These are phyloP conservation scores for Tubosaeta brunneosetosa DNA, from an alignment of 768 basidiomycete genomes.

Conservation along the genomic window DNA sequence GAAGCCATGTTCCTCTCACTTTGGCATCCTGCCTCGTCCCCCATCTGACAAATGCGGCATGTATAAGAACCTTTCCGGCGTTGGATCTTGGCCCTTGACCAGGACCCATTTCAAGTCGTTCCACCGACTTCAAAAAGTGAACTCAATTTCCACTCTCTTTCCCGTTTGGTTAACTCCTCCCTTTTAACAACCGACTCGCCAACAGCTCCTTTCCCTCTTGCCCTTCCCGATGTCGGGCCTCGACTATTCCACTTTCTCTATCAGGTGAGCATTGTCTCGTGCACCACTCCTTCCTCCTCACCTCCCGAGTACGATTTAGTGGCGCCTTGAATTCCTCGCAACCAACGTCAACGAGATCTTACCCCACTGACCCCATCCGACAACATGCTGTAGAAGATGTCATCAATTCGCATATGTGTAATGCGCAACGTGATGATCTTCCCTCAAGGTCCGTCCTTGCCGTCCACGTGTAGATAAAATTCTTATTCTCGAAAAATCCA, in stretches of 20 bases:
- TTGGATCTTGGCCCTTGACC: constrained; percentile 23
- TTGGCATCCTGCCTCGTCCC: constrained; percentile 18
- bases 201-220: neutral
- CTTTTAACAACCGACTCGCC: constrained; percentile 7
- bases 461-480: constrained; percentile 20
- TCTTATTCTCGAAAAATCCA: constrained; percentile 13
- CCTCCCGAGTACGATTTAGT: constrained; percentile 7
- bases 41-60: constrained; percentile 20
- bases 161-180: constrained; percentile 4
- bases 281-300: neutral
- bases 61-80: constrained; percentile 26
- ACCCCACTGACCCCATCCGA: constrained; percentile 25
- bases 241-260: constrained; percentile 27
- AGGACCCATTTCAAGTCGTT: constrained; percentile 21
- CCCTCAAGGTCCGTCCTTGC: constrained; percentile 30
- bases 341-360: constrained; percentile 19
- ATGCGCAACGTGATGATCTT: constrained; percentile 31
- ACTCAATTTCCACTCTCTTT: constrained; percentile 15
- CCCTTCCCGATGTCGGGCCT: constrained; percentile 18
- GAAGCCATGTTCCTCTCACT: constrained; percentile 24
- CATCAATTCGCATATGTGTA: constrained; percentile 25
- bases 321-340: constrained; percentile 27
- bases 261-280: constrained; percentile 13
- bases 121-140: constrained; percentile 16
- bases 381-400: constrained; percentile 28